Conservation (phyloP, 805 yeast genomes). For the Nakazawaea holstii region DNA sequence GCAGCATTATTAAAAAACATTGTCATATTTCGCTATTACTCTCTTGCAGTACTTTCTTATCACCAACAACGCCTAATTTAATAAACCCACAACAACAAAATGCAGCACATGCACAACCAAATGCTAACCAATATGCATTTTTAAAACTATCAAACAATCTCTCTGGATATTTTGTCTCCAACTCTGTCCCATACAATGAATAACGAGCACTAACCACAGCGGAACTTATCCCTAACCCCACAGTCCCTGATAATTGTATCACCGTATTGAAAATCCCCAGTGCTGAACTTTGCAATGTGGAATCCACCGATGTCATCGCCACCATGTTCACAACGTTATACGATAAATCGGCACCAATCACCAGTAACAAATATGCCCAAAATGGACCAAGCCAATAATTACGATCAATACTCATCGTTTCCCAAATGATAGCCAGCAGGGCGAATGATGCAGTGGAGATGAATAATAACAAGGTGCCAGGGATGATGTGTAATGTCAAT, state of each 20-base stretch:
- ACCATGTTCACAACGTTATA: conserved; percentile 41
- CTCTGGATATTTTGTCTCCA: conserved; percentile 16
- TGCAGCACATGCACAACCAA: conserved; percentile 27
- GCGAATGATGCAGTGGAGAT: conserved; percentile 31
- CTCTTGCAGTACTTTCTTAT: conserved; percentile 4
- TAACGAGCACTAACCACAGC: conserved; percentile 31
- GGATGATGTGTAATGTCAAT: conserved; percentile 36
- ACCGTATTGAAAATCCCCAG: conserved; percentile 44
- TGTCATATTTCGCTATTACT: too few species aligned
- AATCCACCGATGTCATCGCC: conserved; percentile 34
- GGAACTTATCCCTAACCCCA: conserved; percentile 36
- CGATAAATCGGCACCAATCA: conserved; percentile 41
- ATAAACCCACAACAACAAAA: conserved; percentile 27
- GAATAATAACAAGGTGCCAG: conserved; percentile 32
- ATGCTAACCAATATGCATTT: conserved; percentile 33
- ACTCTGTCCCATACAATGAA: conserved; percentile 24
- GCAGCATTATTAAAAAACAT: background rate
- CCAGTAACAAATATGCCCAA: conserved; percentile 33
- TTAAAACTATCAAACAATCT: conserved; percentile 27
- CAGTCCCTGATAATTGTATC: conserved; percentile 32
- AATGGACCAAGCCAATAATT: conserved; percentile 42
- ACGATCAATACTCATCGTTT: conserved; percentile 27
- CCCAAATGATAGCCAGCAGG: conserved; percentile 35
- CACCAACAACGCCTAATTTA: conserved; percentile 31
- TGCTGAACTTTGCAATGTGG: conserved; percentile 36